These are phyloP conservation scores for Trichoderma breve DNA, from an alignment of 2,329 filamentous ascomycete genomes.

Conservation along the genomic window DNA sequence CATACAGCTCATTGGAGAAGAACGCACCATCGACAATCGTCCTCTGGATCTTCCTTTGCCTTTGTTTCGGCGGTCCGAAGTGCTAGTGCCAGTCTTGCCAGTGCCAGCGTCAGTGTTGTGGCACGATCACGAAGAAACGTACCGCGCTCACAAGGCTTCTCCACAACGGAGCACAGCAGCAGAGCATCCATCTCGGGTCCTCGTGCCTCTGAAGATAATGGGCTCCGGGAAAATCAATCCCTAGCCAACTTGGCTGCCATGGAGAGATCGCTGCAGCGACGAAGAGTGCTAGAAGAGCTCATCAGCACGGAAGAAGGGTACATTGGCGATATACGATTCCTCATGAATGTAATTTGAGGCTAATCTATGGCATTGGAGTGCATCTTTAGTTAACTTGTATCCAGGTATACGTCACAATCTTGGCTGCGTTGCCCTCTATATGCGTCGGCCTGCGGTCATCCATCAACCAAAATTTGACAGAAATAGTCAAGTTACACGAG, in stretches of 20 bases:
- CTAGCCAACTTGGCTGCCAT: conserved; percentile 66
- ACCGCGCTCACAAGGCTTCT: conserved; percentile 51
- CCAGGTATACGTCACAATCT: conserved; percentile 71
- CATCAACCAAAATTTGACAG: conserved; percentile 75
- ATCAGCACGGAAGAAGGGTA: conserved; percentile 86
- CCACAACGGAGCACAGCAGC: conserved; percentile 62
- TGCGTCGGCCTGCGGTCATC: conserved; percentile 64
- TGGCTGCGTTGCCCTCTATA: conserved; percentile 67
- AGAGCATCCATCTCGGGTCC: conserved; percentile 57
- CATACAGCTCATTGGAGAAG: conserved; percentile 11
- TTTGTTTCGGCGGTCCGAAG: conserved; percentile 81
- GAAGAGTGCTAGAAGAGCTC: conserved; percentile 80
- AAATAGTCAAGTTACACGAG: conserved; percentile 81
- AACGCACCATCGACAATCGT: conserved; percentile 52
- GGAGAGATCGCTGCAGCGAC: conserved; percentile 70
- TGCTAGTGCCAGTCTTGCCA: conserved; percentile 73
- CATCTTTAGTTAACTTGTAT: conserved; percentile 23
- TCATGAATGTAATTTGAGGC: conserved; percentile 68
- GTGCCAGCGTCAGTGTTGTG: conserved; percentile 69
- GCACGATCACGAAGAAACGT: conserved; percentile 57
- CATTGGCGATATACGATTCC: conserved; percentile 79
- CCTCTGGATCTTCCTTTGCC: conserved; percentile 71
- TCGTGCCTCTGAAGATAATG: conserved; percentile 65
- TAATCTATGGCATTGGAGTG: fast-evolving
- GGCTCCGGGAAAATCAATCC: conserved; percentile 54